Conservation (phyloP, 306 rosid species). For the Begonia fuchsioides region DNA sequence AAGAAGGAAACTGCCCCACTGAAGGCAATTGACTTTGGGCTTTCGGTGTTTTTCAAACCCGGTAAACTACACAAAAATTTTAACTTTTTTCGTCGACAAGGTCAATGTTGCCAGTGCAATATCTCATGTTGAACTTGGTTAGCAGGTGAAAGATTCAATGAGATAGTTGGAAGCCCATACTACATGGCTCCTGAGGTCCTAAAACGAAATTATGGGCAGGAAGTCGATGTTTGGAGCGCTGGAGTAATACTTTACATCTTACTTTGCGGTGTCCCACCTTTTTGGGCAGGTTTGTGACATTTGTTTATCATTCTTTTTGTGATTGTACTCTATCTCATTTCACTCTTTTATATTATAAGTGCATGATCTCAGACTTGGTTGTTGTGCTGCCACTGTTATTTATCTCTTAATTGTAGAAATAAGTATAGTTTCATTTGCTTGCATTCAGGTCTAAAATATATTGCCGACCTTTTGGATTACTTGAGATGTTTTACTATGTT, state of each 20-base stretch:
- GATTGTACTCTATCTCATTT: no score
- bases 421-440: no score
- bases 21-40: conserved; percentile 23
- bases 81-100: not conserved
- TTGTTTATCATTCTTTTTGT: no score
- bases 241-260: conserved; percentile 76
- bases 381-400: no score
- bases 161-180: conserved; percentile 77
- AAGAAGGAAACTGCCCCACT: conserved; percentile 22
- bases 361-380: no score
- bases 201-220: conserved; percentile 70
- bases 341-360: no score
- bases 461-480: no score
- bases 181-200: conserved; percentile 88
- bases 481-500: no score
- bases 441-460: no score
- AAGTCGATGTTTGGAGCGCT: conserved; percentile 84
- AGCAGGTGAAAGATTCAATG: conserved; percentile 31
- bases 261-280: conserved; percentile 77
- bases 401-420: no score
- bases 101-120: not conserved
- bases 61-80: conserved; percentile 6
- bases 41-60: conserved; percentile 22
- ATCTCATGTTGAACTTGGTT: not conserved
- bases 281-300: conserved; percentile 73